These are phyloP conservation scores for Lasiodiplodia hormozganensis DNA, from an alignment of 2,329 filamentous ascomycete genomes.

Conservation along the genomic window DNA sequence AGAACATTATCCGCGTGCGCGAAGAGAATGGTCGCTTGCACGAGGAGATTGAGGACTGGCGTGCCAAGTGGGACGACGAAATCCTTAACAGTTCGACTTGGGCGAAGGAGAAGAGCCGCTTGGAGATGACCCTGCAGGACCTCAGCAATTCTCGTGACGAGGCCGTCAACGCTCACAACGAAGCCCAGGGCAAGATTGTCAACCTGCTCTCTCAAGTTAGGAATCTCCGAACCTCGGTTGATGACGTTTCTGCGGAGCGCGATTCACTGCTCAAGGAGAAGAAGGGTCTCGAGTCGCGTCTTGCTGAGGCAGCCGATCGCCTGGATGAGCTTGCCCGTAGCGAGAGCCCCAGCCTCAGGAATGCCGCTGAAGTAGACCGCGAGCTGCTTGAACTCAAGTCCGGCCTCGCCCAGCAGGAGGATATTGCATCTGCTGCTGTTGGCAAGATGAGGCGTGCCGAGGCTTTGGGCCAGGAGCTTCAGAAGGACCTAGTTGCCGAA, in stretches of 20 bases:
- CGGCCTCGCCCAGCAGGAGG: constrained; percentile 87
- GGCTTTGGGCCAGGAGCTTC: constrained; percentile 83
- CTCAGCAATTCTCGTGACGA: constrained; percentile 92
- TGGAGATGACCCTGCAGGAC: constrained; percentile 89
- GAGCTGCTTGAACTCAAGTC: constrained; percentile 90
- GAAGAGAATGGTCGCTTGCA: constrained; percentile 85
- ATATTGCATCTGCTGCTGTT: constrained; percentile 87
- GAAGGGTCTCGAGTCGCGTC: constrained; percentile 81
- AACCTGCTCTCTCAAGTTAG: constrained; percentile 89
- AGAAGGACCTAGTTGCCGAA: constrained; percentile 89
- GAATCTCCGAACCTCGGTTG: constrained; percentile 79
- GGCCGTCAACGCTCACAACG: constrained; percentile 89
- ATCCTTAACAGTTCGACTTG: constrained; percentile 97
- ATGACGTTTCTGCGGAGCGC: constrained; percentile 84
- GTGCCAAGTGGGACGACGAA: constrained; percentile 98
- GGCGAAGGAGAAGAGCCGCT: constrained; percentile 94
- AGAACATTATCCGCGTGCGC: constrained; percentile 84
- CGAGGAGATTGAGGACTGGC: constrained; percentile 94
- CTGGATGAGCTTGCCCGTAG: constrained; percentile 87
- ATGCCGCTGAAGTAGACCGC: constrained; percentile 86
- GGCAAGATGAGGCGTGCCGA: constrained; percentile 98
- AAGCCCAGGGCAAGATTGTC: constrained; percentile 92
- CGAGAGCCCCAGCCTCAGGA: constrained; percentile 85
- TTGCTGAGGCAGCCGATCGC: constrained; percentile 85
- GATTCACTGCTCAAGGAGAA: constrained; percentile 89